These are phyloP conservation scores for Saccharomyces paradoxus DNA, from an alignment of 805 yeast genomes.

Conservation along the genomic window DNA sequence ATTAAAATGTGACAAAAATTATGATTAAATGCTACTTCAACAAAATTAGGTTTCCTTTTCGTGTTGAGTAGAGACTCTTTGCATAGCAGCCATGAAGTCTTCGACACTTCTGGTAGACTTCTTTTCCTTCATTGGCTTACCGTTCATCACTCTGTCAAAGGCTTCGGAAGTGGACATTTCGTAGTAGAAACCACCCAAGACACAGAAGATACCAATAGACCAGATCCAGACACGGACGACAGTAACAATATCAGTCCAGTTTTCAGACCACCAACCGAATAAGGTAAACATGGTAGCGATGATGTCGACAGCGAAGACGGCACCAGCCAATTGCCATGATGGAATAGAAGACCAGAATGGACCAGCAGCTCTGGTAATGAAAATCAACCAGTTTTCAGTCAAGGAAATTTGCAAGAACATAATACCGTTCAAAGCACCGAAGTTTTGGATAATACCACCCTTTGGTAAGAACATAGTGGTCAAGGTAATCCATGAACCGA, in stretches of 20 bases:
- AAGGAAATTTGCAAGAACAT: slow-evolving; percentile 88
- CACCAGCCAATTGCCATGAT: slow-evolving; percentile 95
- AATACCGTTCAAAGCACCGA: slow-evolving; percentile 90
- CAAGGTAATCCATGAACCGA: slow-evolving; percentile 91
- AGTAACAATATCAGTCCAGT: slow-evolving; percentile 93
- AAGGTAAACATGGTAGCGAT: slow-evolving; percentile 85
- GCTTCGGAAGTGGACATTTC: slow-evolving; percentile 74
- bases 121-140: slow-evolving; percentile 56
- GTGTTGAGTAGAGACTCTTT: slow-evolving; percentile 84
- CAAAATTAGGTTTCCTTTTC: slow-evolving; percentile 58
- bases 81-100: slow-evolving; percentile 80
- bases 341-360: slow-evolving; percentile 96
- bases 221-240: slow-evolving; percentile 91
- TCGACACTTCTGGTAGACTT: slow-evolving; percentile 60
- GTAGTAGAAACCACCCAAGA: slow-evolving; percentile 94
- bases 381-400: slow-evolving; percentile 95
- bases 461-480: slow-evolving; percentile 85
- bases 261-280: slow-evolving; percentile 97
- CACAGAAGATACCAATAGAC: slow-evolving; percentile 96
- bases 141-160: slow-evolving; percentile 79
- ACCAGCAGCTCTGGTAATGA: slow-evolving; percentile 94
- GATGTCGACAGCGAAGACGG: slow-evolving; percentile 83
- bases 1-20: neutral
- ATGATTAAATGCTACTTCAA: neutral
- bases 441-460: slow-evolving; percentile 94